phyloP scores from a whole-genome alignment of 108 stramenopile genomes.

The Cyclotella sp. region DNA sequence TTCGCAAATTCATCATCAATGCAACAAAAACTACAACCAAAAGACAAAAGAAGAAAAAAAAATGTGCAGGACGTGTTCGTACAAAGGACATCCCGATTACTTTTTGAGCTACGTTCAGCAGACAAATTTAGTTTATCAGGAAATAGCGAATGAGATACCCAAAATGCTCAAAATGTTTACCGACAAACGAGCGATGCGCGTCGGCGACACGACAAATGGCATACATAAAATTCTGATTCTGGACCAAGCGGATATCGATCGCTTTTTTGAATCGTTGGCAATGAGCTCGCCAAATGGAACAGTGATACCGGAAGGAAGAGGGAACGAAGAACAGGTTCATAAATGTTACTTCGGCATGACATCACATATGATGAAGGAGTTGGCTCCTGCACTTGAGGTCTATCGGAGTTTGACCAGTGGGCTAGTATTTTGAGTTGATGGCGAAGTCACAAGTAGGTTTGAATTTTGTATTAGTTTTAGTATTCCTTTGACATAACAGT shows the following conservation, averaged over 20 bases:
- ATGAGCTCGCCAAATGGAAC: neutral
- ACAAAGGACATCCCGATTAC: neutral
- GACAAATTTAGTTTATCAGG: neutral
- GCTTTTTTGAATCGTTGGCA: slow-evolving; percentile 7
- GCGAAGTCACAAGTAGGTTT: no score
- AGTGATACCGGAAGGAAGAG: neutral
- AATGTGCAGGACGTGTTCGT: slow-evolving; percentile 16
- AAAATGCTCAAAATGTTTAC: no score
- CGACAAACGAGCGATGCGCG: neutral
- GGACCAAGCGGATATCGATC: slow-evolving; percentile 11
- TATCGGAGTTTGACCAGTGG: slow-evolving; percentile 8
- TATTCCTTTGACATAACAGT: no score
- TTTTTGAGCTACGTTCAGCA: slow-evolving; percentile 6
- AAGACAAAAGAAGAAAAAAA: slow-evolving; percentile 6
- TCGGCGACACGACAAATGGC: neutral
- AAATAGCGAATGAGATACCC: slow-evolving; percentile 3
- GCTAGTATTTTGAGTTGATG: no score
- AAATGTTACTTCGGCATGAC: slow-evolving; percentile 23
- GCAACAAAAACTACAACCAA: slow-evolving; percentile 19
- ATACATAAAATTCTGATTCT: slow-evolving; percentile 1
- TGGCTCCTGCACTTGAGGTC: slow-evolving; percentile 8
- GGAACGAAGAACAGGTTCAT: slow-evolving; percentile 4
- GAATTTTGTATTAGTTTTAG: no score
- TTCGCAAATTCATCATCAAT: slow-evolving; percentile 23
- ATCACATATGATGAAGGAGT: slow-evolving; percentile 19